Conservation (phyloP, 2,329 filamentous ascomycete species). For the Fusarium metavorans region DNA sequence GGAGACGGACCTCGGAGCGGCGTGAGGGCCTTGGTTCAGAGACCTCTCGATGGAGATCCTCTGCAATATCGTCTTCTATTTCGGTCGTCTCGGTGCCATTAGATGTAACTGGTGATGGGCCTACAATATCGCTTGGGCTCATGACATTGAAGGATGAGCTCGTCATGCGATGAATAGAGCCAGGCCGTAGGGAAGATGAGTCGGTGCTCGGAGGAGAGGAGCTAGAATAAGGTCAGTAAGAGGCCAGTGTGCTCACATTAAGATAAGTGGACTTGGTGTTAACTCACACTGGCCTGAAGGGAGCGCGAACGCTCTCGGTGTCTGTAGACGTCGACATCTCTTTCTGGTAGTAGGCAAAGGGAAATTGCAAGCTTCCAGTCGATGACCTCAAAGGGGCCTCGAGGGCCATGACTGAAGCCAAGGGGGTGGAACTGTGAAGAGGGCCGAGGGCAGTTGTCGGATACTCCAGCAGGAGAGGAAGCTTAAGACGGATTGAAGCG, state of each 20-base stretch:
- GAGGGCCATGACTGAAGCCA: conserved; percentile 50
- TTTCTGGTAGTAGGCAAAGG: conserved; percentile 58
- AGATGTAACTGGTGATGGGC: conserved; percentile 86
- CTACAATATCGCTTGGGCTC: conserved; percentile 77
- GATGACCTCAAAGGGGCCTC: conserved; percentile 72
- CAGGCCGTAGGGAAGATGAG: conserved; percentile 64
- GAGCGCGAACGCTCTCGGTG: conserved; percentile 60
- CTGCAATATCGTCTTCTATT: conserved; percentile 81
- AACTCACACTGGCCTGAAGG: conserved; percentile 66
- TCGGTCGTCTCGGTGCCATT: conserved; percentile 87
- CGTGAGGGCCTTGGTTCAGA: conserved; percentile 26
- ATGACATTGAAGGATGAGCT: conserved; percentile 66
- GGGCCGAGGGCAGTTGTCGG: conserved; percentile 28
- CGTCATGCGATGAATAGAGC: conserved; percentile 60
- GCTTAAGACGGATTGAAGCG: conserved; percentile 21
- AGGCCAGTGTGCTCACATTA: neutral
- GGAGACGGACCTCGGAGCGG: conserved; percentile 48
- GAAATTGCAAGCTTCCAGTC: conserved; percentile 60
- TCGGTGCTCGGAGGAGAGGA: conserved; percentile 56
- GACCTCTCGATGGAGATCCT: conserved; percentile 62
- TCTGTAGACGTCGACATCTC: conserved; percentile 68
- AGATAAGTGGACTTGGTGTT: neutral
- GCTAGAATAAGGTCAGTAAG: conserved; percentile 39
- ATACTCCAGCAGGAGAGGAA: conserved; percentile 13
- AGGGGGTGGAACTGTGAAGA: conserved; percentile 15